Conservation (phyloP, 345 rosid genomes). For the Geranium rotundifolium region DNA sequence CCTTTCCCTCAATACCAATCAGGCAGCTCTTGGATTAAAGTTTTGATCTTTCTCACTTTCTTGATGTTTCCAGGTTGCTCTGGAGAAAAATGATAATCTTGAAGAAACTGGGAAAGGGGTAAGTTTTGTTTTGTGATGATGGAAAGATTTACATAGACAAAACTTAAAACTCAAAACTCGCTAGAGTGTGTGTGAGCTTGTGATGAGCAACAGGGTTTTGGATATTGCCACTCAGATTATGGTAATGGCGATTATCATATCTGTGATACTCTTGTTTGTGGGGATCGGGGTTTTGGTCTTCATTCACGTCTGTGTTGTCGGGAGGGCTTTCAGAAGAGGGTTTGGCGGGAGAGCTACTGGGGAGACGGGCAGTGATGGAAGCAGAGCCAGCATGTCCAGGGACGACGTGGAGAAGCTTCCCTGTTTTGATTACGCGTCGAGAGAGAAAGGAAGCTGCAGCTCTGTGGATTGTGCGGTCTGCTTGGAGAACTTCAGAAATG, state of each 20-base stretch:
- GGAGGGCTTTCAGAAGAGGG: conserved; percentile 22
- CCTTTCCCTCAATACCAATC: too few relatives aligned
- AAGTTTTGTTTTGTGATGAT: too few relatives aligned
- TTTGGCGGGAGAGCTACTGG: neutral
- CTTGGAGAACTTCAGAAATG: conserved; percentile 38
- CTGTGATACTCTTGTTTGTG: conserved; percentile 22
- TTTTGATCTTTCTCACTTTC: too few relatives aligned
- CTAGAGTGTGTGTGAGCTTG: conserved; percentile 1
- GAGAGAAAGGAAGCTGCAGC: conserved; percentile 14
- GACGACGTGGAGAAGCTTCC: conserved; percentile 50
- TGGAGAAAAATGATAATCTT: too few relatives aligned
- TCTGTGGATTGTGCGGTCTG: conserved; percentile 47
- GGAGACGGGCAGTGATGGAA: neutral
- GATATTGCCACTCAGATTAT: conserved; percentile 9
- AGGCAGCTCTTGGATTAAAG: too few relatives aligned
- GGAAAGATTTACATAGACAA: too few relatives aligned
- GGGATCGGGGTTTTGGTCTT: conserved; percentile 25
- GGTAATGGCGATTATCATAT: conserved; percentile 24
- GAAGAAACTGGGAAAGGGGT: too few relatives aligned
- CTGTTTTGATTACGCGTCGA: conserved; percentile 28
- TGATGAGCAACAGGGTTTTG: conserved; percentile 9
- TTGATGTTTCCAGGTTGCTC: too few relatives aligned
- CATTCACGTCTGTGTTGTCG: conserved; percentile 27
- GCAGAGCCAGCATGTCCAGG: conserved; percentile 19
- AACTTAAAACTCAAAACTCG: too few relatives aligned